These are phyloP conservation scores for Stagonosporopsis chrysanthemi DNA, from an alignment of 2,329 filamentous ascomycete genomes.

Conservation along the genomic window DNA sequence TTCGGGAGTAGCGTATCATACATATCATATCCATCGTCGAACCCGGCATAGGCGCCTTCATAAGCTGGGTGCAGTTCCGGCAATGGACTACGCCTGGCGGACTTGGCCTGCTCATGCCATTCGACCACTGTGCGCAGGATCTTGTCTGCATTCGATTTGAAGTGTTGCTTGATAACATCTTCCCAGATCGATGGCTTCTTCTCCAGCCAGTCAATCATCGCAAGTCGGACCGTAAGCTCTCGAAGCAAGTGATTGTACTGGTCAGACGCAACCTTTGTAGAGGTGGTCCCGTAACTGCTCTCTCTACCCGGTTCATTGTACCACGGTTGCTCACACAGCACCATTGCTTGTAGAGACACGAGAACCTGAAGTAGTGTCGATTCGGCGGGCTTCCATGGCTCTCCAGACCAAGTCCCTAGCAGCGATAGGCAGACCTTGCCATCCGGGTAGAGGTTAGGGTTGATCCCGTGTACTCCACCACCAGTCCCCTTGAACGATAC, in stretches of 20 bases:
- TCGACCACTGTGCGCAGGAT: conserved; percentile 33
- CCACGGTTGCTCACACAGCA: conserved; percentile 62
- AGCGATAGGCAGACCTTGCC: conserved; percentile 51
- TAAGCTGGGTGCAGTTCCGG: not conserved
- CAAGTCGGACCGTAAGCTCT: conserved; percentile 39
- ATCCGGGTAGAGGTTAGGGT: conserved; percentile 61
- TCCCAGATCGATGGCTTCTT: conserved; percentile 29
- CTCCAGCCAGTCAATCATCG: conserved; percentile 46
- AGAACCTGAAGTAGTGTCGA: conserved; percentile 62
- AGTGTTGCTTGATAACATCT: conserved; percentile 37
- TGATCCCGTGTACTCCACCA: conserved; percentile 52
- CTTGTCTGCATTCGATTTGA: conserved; percentile 31
- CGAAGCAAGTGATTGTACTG: conserved; percentile 40
- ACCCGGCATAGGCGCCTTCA: not conserved
- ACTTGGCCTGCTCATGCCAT: conserved; percentile 24
- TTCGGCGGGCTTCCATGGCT: conserved; percentile 54
- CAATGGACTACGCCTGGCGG: no score
- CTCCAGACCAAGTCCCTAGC: conserved; percentile 53
- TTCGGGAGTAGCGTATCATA: not conserved
- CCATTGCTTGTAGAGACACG: conserved; percentile 66
- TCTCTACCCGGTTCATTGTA: conserved; percentile 62
- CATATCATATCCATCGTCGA: not conserved
- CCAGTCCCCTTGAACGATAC: conserved; percentile 58
- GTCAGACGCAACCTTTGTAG: conserved; percentile 19
- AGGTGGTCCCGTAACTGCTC: conserved; percentile 12